Evolutionary conservation across 768 basidiomycete genomes (phyloP), one percentile per base, ranked within the genome.

Genomic region (Boletus reticuloceps): DNA sequence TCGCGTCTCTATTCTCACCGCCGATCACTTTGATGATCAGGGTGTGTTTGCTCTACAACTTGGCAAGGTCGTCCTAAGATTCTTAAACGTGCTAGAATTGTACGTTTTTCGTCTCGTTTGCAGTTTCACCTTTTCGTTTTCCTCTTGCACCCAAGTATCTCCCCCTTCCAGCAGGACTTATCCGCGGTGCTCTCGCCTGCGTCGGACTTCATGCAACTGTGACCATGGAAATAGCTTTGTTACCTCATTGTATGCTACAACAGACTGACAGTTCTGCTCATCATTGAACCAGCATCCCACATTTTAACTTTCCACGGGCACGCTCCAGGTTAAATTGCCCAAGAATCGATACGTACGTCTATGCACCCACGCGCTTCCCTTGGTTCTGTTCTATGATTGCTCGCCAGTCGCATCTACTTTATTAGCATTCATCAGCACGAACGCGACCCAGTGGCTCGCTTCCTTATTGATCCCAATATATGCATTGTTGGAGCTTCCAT

Each of bases 31-130:
- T 13, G 25, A 6, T 48, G n/a, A 31, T n/a, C 48, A 96, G 51
- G 51, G 43, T 16, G 85, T 95, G 16, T 97, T 94, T 58, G 94
- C 96, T 5, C 78, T 98, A 2, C 94, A 96, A 72, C 91, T 1
- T 87, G 86, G 80, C 80, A 88, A 59, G 86, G 92, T 17, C 78
- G 87, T 16, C 75, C 84, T 17, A 88, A 91, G 45, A 85, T 92
- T 11, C 73, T 88, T 9, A 82, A 77, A 61, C 80, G 79, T 53
- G 88, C 91, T 2, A 87, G 80, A 71, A 61, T 89, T 51, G 94
- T 95, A 58, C 20, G 84, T 44, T 13, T 34, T 31, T n/a, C 9
- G 10, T 16, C 17, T 19, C 40, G 3, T 4, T n/a, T 41, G 2
- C 14, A 6, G 1, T 4, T 17, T 10, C 32, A n/a, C 7, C 17